A percentile compares a stretch with the other conserved stretches of the same genome.
These are phyloP conservation scores for Trichoderma sp. DNA, from an alignment of 2,329 filamentous ascomycete genomes.

Conservation along the genomic window DNA sequence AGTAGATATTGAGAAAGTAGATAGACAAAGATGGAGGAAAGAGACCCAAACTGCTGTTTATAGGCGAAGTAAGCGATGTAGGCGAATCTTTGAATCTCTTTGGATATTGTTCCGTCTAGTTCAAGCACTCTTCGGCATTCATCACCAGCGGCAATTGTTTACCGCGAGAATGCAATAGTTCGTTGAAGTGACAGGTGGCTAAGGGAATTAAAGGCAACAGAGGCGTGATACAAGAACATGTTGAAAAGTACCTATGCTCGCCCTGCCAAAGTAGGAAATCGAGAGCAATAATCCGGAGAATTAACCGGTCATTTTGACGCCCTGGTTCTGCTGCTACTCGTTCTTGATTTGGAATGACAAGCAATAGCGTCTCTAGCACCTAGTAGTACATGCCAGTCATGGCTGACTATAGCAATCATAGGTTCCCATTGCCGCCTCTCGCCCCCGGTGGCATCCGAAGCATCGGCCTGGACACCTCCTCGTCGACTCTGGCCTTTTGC, in stretches of 20 bases:
- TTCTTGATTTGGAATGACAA: neutral
- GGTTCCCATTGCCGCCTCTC: conserved; percentile 40
- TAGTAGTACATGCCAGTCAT: neutral
- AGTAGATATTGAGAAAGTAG: neutral
- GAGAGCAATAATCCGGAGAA: neutral
- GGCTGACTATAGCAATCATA: neutral
- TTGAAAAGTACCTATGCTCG: neutral
- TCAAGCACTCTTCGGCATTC: neutral
- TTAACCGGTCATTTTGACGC: neutral
- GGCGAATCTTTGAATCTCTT: neutral
- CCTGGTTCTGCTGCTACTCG: neutral
- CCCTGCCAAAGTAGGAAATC: neutral
- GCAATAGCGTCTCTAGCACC: neutral
- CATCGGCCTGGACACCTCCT: conserved; percentile 48
- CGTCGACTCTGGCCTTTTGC: conserved; percentile 80
- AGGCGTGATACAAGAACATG: neutral
- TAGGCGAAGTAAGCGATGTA: neutral
- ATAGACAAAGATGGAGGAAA: neutral
- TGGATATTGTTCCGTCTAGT: neutral
- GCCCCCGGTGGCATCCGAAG: conserved; percentile 61
- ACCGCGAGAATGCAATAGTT: neutral
- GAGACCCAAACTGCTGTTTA: neutral
- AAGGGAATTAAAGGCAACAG: neutral
- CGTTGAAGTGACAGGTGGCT: neutral
- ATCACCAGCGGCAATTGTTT: neutral